Base-by-base conservation (phyloP, 257 asterid genomes). In the Ehretia macrophylla region DNA sequence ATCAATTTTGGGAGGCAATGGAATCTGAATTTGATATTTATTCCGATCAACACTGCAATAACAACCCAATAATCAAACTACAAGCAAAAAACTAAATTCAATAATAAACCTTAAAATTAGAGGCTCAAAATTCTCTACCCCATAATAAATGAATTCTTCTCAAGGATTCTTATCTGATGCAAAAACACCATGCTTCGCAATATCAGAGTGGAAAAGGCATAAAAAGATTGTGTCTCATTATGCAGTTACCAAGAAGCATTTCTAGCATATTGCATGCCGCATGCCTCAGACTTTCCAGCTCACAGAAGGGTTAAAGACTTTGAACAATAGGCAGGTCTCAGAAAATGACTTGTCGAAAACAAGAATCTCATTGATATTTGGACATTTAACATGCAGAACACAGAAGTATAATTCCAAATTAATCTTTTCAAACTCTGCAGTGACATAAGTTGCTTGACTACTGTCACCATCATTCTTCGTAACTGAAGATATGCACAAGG, bases 11-110 rank as follows among this genome's bases (percentile, higher is more conserved):
- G 99, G 99, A 19, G 99, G 99, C 76, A 93, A 68, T 0, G 97
- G 99, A 62, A 93, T 93, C 83, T 93, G 99, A 68, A 93, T 93
- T 78, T 93, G 99, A 70, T 89, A 93, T 64, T 93, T 93, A 54
- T 86, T 93, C 56, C 96, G 78, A 78, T 93, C 99, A 64, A 93
- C 99, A 32, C 97, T 92, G 89, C 63, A 70, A 72, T 9, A 53
- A 60, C 4, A 57, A 53, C 23, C 60, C 48, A 19, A 38, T 45
- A 18, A 56, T 64, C 70, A 75, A 65, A 51, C 49, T 49, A 37
- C 60, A 68, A 52, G 57, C 14, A 42, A 2, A 42, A 10, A 42
- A 42, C 8, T 52, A 11, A 1, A 52, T 9, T 6, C 14, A 32
- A 21, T 20, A 32, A 20, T 20, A 52, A 0, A 51, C 6, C 17